Base-by-base conservation (phyloP, 371 early-diverging fungal genomes). In the Saksenaea oblongispora region DNA sequence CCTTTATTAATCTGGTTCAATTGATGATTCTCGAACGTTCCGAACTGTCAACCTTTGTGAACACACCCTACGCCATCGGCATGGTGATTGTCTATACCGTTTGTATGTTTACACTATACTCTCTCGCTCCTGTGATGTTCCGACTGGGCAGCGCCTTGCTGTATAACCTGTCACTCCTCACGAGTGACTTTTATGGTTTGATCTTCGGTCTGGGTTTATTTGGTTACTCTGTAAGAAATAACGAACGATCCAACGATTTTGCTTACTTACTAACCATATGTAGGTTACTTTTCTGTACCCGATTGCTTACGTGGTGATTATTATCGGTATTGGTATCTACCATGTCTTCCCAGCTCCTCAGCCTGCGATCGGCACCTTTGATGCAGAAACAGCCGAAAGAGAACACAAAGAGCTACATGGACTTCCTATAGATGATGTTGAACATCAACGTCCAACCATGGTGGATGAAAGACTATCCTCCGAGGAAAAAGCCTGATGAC, bases 101-200 rank as follows among this genome's bases (percentile, higher is more conserved):
- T 31, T 83, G 82, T 54, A 79, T 92, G 87, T 84, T 93, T 69
- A 68, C 77, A 22, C 66, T 93, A 18, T 91, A 93, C 68, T 78
- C 88, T 8, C 63, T 86, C 17, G 84, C 86, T 0, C 92, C 93
- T 3, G 70, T 89, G 59, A 64, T 93, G 66, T 86, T 92, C 75
- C 79, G 87, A 7, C 61, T 84, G 59, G 80, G 83, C 35, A 89
- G 90, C 26, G 91, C 93, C 1, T 83, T 91, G 18, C 84, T 91
- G 61, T 93, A 89, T 75, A 93, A 93, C 66, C 66, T 93, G 59
- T 90, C 90, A 34, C 66, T 93, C 36, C 70, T 92, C 70, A 91
- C 92, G 14, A 86, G 88, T 61, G 92, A 93, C 66, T 89, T 93
- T 58, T 93, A 90, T 65, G 85, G 88, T 5, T 76, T 91, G 54